Conservation (phyloP, 163 green algal genomes). For the Trebouxia gelatinosa region DNA sequence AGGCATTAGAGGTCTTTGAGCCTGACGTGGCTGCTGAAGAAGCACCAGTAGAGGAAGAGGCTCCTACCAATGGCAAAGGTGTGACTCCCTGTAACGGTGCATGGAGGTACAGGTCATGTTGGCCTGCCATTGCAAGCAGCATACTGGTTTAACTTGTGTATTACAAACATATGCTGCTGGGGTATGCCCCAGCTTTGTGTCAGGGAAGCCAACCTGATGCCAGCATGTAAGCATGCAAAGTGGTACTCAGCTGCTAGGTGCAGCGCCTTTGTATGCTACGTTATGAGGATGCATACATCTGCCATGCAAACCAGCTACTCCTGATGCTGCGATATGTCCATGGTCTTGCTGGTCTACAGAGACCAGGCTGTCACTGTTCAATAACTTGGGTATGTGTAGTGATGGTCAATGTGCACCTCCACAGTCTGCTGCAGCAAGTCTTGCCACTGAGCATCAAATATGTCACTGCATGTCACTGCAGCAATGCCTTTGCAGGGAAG, state of each 20-base stretch:
- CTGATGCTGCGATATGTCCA: not conserved
- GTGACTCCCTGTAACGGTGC: not conserved
- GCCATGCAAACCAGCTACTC: too few relatives aligned
- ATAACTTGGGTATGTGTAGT: not conserved
- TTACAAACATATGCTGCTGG: too few relatives aligned
- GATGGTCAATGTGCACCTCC: not conserved
- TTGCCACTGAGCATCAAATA: not conserved
- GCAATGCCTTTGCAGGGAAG: slow-evolving; percentile 26
- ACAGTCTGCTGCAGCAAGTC: not conserved
- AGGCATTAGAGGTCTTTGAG: slow-evolving; percentile 18
- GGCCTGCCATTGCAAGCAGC: not conserved
- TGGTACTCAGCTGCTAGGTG: too few relatives aligned
- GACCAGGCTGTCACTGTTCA: not conserved
- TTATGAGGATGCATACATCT: too few relatives aligned
- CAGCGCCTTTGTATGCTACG: too few relatives aligned
- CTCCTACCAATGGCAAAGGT: slow-evolving; percentile 10
- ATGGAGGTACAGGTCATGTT: not conserved
- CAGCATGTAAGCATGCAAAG: too few relatives aligned
- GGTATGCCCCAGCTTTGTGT: too few relatives aligned
- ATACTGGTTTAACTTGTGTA: too few relatives aligned
- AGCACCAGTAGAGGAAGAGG: slow-evolving; percentile 33
- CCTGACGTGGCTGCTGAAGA: slow-evolving; percentile 43
- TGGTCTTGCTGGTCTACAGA: not conserved
- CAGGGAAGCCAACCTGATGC: too few relatives aligned
- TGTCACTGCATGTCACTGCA: slow-evolving; percentile 1